Base-by-base conservation (phyloP, 331 rosid species). In the Quercus tomentella region DNA sequence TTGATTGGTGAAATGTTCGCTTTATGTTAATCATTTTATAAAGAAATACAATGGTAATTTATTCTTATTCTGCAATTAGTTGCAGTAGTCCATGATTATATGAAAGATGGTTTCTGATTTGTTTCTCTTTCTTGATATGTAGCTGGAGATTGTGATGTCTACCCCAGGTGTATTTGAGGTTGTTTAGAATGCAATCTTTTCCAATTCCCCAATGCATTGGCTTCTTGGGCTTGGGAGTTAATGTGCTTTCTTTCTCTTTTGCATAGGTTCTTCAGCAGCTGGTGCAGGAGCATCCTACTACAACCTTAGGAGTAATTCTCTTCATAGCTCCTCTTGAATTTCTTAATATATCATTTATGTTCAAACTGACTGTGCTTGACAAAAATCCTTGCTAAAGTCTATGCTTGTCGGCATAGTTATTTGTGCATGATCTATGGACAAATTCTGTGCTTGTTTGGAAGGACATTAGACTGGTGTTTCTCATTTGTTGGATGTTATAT, bases 161-260 rank as follows among this genome's bases (percentile, higher is more conserved):
- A 94, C 97, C 23, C 97, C 97, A 76, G 95, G 95, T 80, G 97
- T 92, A 85, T 88, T 94, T 70, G 92, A 92, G 98, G 98, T 94
- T 86, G 91, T 82, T 84, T 75, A 14, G 18, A 56, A 28, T 77
- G 70, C 23, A 23, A 73, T 26, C 31, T 74, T 76, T 81, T 76
- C 28, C 77, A 8, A 77, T 77, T 81, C 65, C 55, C 70, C 69
- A 16, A 49, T 81, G 60, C 77, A 70, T 57, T 72, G 23, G 72
- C 51, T 55, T 57, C 57, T 57, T 9, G 70, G 62, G 78, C 66
- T 61, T 76, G 76, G 22, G 43, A 41, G 55, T 68, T 87, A 77
- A 78, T 78, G 52, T 30, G 77, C 73, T 56, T 73, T 63, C 11
- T 60, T 77, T 83, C 75, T 68, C 58, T 71, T 73, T 70, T 72